Conservation (phyloP, 495 filamentous ascomycete genomes). For the Xylaria nigripes region DNA sequence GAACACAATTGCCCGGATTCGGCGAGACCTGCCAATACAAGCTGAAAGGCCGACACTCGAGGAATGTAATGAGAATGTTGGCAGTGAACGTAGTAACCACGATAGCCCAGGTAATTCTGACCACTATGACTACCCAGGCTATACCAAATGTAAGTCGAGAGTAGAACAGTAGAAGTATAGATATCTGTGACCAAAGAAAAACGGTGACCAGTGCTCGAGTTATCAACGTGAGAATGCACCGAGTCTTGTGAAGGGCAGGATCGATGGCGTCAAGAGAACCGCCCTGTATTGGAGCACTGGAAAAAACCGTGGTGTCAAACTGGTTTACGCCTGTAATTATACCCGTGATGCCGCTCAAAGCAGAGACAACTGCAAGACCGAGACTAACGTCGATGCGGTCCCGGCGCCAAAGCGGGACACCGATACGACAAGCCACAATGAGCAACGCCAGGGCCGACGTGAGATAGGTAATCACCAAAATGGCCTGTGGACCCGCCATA, state of each 20-base stretch:
- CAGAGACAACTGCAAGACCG: constrained; percentile 17
- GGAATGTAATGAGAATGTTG: constrained; percentile 33
- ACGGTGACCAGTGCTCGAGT: constrained; percentile 17
- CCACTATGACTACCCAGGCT: constrained; percentile 26
- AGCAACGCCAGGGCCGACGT: constrained; percentile 14
- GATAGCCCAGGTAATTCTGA: constrained; percentile 26
- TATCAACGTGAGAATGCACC: constrained; percentile 19
- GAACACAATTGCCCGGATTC: constrained; percentile 33
- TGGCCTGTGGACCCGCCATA: constrained; percentile 7
- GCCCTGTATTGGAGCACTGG: constrained; percentile 5
- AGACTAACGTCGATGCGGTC: constrained; percentile 19
- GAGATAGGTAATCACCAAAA: constrained; percentile 16
- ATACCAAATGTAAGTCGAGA: constrained; percentile 31
- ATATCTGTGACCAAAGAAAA: constrained; percentile 36
- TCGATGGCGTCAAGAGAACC: constrained; percentile 6
- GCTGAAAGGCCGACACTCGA: constrained; percentile 37
- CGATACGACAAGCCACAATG: constrained; percentile 14
- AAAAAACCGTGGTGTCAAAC: constrained; percentile 15
- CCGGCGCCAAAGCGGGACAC: constrained; percentile 19
- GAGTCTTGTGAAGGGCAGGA: constrained; percentile 6
- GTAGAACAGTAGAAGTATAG: constrained; percentile 36
- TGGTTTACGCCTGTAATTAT: constrained; percentile 16
- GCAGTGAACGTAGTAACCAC: constrained; percentile 29
- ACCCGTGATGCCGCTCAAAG: constrained; percentile 15
- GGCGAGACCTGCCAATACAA: constrained; percentile 38